Evolutionary conservation across 306 rosid species (phyloP), one percentile per base, ranked within the genome.

Genomic region (Medicago arabica): DNA sequence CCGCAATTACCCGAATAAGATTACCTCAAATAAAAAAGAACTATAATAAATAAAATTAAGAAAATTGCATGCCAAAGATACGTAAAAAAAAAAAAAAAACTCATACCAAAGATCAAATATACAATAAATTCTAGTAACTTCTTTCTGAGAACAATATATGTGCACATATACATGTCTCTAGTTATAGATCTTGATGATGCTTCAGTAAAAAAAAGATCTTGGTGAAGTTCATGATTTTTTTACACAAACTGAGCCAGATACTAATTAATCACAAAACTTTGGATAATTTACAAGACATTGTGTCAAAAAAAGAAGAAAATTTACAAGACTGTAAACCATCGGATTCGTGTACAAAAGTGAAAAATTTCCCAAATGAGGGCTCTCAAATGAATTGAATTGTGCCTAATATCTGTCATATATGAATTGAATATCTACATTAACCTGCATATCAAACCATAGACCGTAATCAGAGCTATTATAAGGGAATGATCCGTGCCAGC

Each of bases 371-470:
- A 1, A 51, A 59, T 25, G 9, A 41, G 62, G 2, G 17, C 16
- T 73, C 43, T 50, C 53, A 5, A 60, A 65, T 64, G 31, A 79
- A 79, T 16, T 51, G 10, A 51, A n/a, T 7, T 16, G 23, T 51
- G 21, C 19, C 16, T 18, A 51, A 51, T 8, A 16, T n/a, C 53
- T 47, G 2, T 50, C 57, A 50, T 50, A 18, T 53, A 17, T 53
- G 23, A 17, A 54, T 12, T 47, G 13, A 1, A 18, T 31, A 13
- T 81, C 76, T 85, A 89, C 93, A 92, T 81, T 55, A 76, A 67
- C 38, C 93, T 83, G 18, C 88, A 78, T 44, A 89, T 84, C 78
- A 88, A 75, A 50, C 97, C 97, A 5, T 92, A 92, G 0, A 85
- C 92, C 0, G 84, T 80, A 3, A 92, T 80, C 1, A 92, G 67